A percentile compares a stretch with the other conserved stretches of the same genome.
Conservation (phyloP, 495 filamentous ascomycete genomes). For the Cercophora samala region DNA sequence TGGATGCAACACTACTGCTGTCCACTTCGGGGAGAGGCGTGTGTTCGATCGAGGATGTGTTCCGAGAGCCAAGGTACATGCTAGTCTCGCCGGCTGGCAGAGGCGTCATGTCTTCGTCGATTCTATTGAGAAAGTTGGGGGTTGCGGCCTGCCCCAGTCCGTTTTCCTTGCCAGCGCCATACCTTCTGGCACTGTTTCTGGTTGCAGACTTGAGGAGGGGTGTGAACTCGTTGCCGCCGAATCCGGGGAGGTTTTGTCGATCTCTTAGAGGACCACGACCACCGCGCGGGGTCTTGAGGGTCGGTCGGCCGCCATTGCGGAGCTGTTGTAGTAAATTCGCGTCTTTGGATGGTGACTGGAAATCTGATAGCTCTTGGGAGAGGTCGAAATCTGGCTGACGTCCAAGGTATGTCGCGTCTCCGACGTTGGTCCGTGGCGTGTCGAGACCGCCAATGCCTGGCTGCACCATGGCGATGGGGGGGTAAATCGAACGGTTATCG, state of each 20-base stretch:
- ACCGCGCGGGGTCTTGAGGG: constrained; percentile 65
- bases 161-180: constrained; percentile 51
- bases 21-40: constrained; percentile 61
- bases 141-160: constrained; percentile 49
- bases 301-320: constrained; percentile 58
- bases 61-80: constrained; percentile 61
- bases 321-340: constrained; percentile 67
- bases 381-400: constrained; percentile 69
- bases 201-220: constrained; percentile 88
- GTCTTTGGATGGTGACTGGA: constrained; percentile 79
- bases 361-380: constrained; percentile 71
- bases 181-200: constrained; percentile 67
- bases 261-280: constrained; percentile 62
- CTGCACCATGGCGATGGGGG: constrained; percentile 41
- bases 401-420: constrained; percentile 74
- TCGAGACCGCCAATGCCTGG: constrained; percentile 59
- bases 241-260: constrained; percentile 61
- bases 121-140: constrained; percentile 62
- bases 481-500: neutral
- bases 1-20: constrained; percentile 74
- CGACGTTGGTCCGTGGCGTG: constrained; percentile 73
- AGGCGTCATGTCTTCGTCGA: constrained; percentile 62
- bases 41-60: constrained; percentile 49
- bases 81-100: constrained; percentile 59
- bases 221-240: constrained; percentile 79